phyloP scores from a whole-genome alignment of 2,329 filamentous ascomycete genomes.

The Fusarium guadeloupense region DNA sequence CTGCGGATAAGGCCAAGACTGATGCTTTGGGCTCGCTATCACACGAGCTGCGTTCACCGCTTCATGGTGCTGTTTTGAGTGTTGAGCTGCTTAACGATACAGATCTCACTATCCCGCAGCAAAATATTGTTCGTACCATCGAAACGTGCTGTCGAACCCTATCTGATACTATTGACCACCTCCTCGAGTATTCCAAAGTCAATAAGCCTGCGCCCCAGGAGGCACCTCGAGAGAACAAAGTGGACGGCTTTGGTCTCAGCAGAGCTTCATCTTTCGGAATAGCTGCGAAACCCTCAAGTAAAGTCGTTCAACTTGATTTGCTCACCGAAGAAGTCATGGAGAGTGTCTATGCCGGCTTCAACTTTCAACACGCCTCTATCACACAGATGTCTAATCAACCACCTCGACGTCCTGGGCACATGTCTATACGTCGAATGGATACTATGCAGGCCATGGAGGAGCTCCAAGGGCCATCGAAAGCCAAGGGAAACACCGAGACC shows the following conservation, averaged over 20 bases:
- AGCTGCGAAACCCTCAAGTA: constrained; percentile 21
- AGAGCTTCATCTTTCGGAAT: constrained; percentile 12
- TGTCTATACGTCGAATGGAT: constrained; percentile 36
- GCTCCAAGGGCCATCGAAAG: constrained; percentile 1
- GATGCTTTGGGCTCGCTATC: constrained; percentile 69
- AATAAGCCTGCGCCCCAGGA: constrained; percentile 48
- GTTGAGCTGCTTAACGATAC: constrained; percentile 65
- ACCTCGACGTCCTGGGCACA: constrained; percentile 17
- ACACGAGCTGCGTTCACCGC: constrained; percentile 68
- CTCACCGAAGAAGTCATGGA: constrained; percentile 59
- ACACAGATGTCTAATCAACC: constrained; percentile 23
- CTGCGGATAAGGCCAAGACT: constrained; percentile 60
- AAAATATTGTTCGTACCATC: constrained; percentile 58
- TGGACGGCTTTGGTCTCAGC: background rate
- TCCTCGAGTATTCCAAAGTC: constrained; percentile 65
- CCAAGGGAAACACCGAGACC: background rate
- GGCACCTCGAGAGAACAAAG: background rate
- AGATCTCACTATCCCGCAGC: constrained; percentile 55
- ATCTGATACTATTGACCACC: constrained; percentile 63
- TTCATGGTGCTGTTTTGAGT: constrained; percentile 67
- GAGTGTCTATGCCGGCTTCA: constrained; percentile 57
- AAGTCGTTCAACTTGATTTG: constrained; percentile 49
- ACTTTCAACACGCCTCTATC: constrained; percentile 47
- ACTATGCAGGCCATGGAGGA: constrained; percentile 55
- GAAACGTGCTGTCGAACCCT: constrained; percentile 61